Percentiles rank a stretch among this genome's conserved stretches.
phyloP scores from a whole-genome alignment of 2,329 filamentous ascomycete genomes.

The Pseudocercospora crystallina region DNA sequence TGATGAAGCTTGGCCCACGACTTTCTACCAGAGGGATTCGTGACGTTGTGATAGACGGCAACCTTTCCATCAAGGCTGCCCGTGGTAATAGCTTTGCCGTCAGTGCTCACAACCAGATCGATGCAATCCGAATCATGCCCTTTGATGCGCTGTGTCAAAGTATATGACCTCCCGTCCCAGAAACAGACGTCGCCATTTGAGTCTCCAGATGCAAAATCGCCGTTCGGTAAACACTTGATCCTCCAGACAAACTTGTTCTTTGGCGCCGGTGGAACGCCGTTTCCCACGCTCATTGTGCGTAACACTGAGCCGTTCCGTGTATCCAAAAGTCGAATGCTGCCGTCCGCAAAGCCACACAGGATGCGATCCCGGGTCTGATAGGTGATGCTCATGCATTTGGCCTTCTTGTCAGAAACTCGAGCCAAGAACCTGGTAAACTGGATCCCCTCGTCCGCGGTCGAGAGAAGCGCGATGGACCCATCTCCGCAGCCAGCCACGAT shows the following conservation, averaged over 20 bases:
- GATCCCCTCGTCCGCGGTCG: conserved; percentile 80
- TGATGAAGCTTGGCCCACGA: conserved; percentile 87
- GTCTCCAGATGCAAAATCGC: conserved; percentile 90
- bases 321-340: conserved; percentile 89
- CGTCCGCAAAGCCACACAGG: conserved; percentile 92
- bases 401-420: conserved; percentile 76
- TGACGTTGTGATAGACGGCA: conserved; percentile 71
- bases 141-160: conserved; percentile 79
- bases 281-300: conserved; percentile 81
- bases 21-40: conserved; percentile 45
- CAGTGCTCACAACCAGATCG: conserved; percentile 76
- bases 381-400: conserved; percentile 84
- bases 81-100: conserved; percentile 80
- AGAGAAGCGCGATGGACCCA: conserved; percentile 82
- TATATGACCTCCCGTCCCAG: conserved; percentile 92
- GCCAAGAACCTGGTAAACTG: conserved; percentile 75
- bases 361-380: conserved; percentile 83
- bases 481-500: conserved; percentile 89
- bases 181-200: conserved; percentile 91
- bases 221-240: conserved; percentile 81
- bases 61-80: conserved; percentile 90
- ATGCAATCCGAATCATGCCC: conserved; percentile 88
- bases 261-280: conserved; percentile 71
- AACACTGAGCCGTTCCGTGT: conserved; percentile 73
- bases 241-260: conserved; percentile 92